Base-by-base conservation (phyloP, 2,329 filamentous ascomycete species). In the Cytospora piceae region DNA sequence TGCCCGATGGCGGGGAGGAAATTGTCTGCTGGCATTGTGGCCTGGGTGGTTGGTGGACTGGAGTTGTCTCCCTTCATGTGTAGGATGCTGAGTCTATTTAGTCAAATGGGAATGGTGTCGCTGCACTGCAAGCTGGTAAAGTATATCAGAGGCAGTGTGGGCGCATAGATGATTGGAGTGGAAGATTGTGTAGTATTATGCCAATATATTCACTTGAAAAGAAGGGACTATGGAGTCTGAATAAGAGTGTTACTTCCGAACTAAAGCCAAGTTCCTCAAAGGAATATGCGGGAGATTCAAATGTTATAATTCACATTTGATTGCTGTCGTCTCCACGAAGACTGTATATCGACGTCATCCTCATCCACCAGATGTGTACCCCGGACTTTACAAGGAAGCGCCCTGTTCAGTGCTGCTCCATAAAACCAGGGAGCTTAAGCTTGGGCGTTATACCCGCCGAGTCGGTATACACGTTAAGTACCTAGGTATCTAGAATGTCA, bases 1-100 rank as follows among this genome's bases (percentile, higher is more conserved):
- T 96, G 93, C 54, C 92, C 90, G 11, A 96, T 80, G 39, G 92
- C 91, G 58, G 91, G 90, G 5, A 95, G 84, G 73, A 81, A 67
- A 70, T 68, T 69, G 46, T 70, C 68, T 61, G 71, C 68, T 68
- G 69, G 67, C 69, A 71, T 72, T 3, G 61, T 66, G 58, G 20
- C 4, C 60, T 57, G 29, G 34, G 9, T 8, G 14, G 34, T 55
- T 2, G 12, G 15, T 2, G 15, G 4, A 39, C 4, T 7, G 6
- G 17, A 4, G 17, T 46, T 20, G 39, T 12, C 32, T 34, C 32
- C 32, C 11, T 3, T 34, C 2, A 22, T 46, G 3, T n/a, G 6
- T 6, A 9, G n/a, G 6, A 15, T 22, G 39, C 20, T 42, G 37
- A 5, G 15, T 22, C 20, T 20, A 4, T 46, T 9, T 6, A 2